Conservation (phyloP, 2,329 filamentous ascomycete species). For the Colletotrichum tropicicola region DNA sequence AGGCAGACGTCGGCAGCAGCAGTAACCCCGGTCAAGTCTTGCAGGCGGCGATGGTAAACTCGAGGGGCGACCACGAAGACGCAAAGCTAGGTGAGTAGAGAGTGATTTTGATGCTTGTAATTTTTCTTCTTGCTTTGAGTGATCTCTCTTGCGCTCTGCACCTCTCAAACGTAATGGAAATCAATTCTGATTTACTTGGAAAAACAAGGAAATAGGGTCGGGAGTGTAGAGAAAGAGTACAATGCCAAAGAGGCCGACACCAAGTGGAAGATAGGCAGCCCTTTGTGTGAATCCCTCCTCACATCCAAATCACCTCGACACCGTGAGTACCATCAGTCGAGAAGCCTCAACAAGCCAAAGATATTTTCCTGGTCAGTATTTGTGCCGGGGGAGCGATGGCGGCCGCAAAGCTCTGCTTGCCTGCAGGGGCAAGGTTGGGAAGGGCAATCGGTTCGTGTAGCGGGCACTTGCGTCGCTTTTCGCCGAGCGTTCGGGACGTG, state of each 20-base stretch:
- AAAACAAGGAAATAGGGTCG: conserved; percentile 34
- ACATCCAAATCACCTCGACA: conserved; percentile 32
- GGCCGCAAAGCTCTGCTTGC: neutral
- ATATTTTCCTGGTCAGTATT: conserved; percentile 21
- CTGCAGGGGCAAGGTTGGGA: neutral
- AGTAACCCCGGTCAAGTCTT: neutral
- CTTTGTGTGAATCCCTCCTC: conserved; percentile 33
- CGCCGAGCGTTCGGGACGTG: neutral
- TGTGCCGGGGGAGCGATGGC: neutral
- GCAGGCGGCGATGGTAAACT: conserved; percentile 2
- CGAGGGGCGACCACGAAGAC: conserved; percentile 20
- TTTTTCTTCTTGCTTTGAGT: conserved; percentile 33
- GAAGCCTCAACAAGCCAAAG: conserved; percentile 26
- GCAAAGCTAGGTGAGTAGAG: conserved; percentile 29
- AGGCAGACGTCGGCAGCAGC: conserved; percentile 6
- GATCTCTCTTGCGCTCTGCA: conserved; percentile 39
- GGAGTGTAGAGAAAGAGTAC: conserved; percentile 35
- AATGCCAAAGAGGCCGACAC: conserved; percentile 35
- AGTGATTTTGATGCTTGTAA: conserved; percentile 33
- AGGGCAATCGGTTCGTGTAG: conserved; percentile 8
- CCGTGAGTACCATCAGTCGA: conserved; percentile 32
- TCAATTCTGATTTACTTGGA: conserved; percentile 63
- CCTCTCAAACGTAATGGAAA: conserved; percentile 47
- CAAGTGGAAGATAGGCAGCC: conserved; percentile 31
- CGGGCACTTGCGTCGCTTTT: conserved; percentile 28